Percentiles rank a stretch among this genome's conserved stretches.
phyloP scores from a whole-genome alignment of 441 rosid species.

The Monsonia emarginata region DNA sequence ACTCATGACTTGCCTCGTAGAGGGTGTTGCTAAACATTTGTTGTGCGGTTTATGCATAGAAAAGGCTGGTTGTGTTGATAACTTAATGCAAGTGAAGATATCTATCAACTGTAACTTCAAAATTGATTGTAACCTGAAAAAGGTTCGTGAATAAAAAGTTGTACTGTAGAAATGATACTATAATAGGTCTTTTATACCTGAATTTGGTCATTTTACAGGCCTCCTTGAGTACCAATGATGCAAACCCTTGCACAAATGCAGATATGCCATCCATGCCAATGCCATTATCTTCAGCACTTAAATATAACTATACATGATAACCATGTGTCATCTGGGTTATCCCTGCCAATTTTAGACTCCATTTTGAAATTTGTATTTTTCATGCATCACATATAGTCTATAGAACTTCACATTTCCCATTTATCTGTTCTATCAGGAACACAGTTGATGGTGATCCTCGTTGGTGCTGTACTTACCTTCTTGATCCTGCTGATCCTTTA shows the following conservation, averaged over 20 bases:
- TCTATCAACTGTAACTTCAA: not conserved
- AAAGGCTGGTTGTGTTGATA: not conserved
- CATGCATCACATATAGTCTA: not conserved
- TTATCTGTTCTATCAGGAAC: slow-evolving; percentile 47
- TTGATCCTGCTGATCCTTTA: slow-evolving; percentile 79
- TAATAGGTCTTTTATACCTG: not conserved
- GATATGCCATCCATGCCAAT: slow-evolving; percentile 8
- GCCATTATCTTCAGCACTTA: not conserved
- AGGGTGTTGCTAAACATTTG: not conserved
- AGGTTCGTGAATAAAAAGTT: not conserved
- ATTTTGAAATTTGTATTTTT: slow-evolving; percentile 2
- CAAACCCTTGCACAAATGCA: not conserved
- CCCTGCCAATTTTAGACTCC: slow-evolving; percentile 6
- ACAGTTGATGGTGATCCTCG: slow-evolving; percentile 73
- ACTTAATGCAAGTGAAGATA: not conserved
- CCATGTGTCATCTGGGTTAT: not conserved
- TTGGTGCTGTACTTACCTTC: slow-evolving; percentile 98
- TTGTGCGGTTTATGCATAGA: not conserved
- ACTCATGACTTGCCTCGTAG: not conserved
- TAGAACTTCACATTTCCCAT: slow-evolving; percentile 3
- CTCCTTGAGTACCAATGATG: not conserved
- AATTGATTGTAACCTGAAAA: not conserved
- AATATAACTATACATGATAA: not conserved
- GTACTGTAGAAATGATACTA: not conserved
- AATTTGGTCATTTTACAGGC: not conserved